Evolutionary conservation across 768 basidiomycete genomes (phyloP), one percentile per base, ranked within the genome.

Genomic region (Boletus rubescentipes): DNA sequence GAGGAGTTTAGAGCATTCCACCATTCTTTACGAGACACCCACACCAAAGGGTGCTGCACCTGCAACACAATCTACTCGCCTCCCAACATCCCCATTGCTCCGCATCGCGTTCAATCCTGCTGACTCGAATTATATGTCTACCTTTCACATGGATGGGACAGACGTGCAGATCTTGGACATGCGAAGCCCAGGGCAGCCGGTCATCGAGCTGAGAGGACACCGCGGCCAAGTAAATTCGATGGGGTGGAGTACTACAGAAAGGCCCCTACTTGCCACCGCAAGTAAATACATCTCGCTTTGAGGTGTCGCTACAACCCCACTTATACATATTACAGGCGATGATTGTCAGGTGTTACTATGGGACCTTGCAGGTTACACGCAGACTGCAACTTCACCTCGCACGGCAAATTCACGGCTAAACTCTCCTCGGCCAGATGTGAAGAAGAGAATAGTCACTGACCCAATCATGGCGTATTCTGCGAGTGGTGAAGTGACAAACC

Each of bases 131-230:
- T 97, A 96, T 70, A 91, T 99, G 84, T 91, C 93, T 12, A 96
- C 94, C 2, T 97, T 98, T 72, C 96, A 98, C 64, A 88, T 93
- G 80, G 94, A 97, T 65, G 91, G 91, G 45, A 71, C 79, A 18
- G 90, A 94, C 63, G 80, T 97, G 4, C 91, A 97, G 68, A 91
- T 99, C 26, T 76, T 99, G 57, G 97, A 99, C 65, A 98, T 98
- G 91, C 84, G 97, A 48, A 91, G 87, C 71, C 97, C 97, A 2
- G 97, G 97, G 2, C 86, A 91, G 57, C 94, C 97, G 0, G 94
- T 98, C 16, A 88, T 94, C 65, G 95, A 98, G 70, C 75, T 98
- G 18, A 81, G 83, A 58, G 93, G 83, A 16, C 96, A 98, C 67
- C 81, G 85, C 49, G 84, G 81, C 29, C 83, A 86, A 53, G 81